Base-by-base conservation (phyloP, 2,329 filamentous ascomycete species). In the Dactylella cylindrospora region DNA sequence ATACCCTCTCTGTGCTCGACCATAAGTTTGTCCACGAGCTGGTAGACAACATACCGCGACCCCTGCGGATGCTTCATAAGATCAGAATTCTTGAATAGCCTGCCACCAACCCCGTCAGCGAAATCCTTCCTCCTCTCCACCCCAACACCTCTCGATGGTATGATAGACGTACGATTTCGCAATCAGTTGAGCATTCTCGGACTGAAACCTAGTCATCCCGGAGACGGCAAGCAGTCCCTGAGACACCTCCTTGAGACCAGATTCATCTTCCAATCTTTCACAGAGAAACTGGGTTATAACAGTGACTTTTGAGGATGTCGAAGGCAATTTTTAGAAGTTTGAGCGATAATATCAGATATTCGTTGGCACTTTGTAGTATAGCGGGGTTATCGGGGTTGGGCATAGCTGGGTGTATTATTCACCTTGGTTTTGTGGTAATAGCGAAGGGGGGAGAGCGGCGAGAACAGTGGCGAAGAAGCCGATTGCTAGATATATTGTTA, bases 201-300 rank as follows among this genome's bases (percentile, higher is more conserved):
- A 74, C 52, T 80, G 81, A 73, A 83, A 85, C 66, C 81, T 78
- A 17, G 81, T 80, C 66, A 79, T 73, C 66, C 75, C 74, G 70
- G 84, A 81, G 31, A 86, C 71, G 3, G 79, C 79, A 51, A 80
- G 73, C 66, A 86, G 71, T 1, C 78, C 82, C 46, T 78, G 76
- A 19, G 84, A 76, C 36, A 81, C 80, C 38, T 80, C 79, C 51
- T 79, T 69, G 28, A 70, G 61, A n/a, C 67, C 67, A 9, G 67
- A 64, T 54, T 70, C 82, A 74, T 82, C 80, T 68, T 83, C 78
- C 64, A 85, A 79, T 19, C 83, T 78, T 66, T 83, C 82, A 55
- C 84, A 78, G 32, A 84, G 77, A 71, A 86, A 86, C 49, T 81
- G 79, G 66, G 78, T 80, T 36, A 86, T 73, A 13, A 85, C 82